A percentile compares a stretch with the other conserved stretches of the same genome.
Conservation (phyloP, 805 yeast genomes). For the Candida schatavii region DNA sequence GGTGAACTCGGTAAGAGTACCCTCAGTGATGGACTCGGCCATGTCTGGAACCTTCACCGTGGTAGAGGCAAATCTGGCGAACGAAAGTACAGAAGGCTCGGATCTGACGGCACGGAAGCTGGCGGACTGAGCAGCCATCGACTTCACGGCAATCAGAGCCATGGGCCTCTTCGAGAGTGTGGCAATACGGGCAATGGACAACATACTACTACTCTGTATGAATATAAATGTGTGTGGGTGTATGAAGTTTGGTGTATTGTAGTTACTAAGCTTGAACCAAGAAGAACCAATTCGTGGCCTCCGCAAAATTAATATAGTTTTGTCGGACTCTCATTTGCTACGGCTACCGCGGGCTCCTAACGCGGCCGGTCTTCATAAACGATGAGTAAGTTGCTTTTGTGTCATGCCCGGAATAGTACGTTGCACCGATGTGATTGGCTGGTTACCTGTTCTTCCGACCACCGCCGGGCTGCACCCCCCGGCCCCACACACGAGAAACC, state of each 20-base stretch:
- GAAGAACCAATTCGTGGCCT: too few relatives aligned
- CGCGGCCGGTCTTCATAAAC: too few relatives aligned
- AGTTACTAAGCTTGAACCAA: too few relatives aligned
- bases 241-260: not conserved
- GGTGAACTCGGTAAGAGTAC: conserved; percentile 70
- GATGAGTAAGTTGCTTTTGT: too few relatives aligned
- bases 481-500: too few relatives aligned
- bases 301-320: not conserved
- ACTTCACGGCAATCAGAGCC: not conserved
- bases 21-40: conserved; percentile 99
- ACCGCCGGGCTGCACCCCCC: too few relatives aligned
- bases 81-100: conserved; percentile 20
- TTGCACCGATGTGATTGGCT: conserved; percentile 1
- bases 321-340: conserved; percentile 5
- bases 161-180: conserved; percentile 5
- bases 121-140: conserved; percentile 2
- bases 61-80: conserved; percentile 38
- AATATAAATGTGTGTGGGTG: too few relatives aligned
- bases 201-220: not conserved
- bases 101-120: conserved; percentile 5
- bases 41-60: conserved; percentile 91
- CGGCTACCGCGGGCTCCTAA: not conserved
- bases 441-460: not conserved
- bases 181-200: conserved; percentile 5
- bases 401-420: conserved; percentile 1